phyloP scores from a whole-genome alignment of 495 filamentous ascomycete species.

The Entonaema liquescens region DNA sequence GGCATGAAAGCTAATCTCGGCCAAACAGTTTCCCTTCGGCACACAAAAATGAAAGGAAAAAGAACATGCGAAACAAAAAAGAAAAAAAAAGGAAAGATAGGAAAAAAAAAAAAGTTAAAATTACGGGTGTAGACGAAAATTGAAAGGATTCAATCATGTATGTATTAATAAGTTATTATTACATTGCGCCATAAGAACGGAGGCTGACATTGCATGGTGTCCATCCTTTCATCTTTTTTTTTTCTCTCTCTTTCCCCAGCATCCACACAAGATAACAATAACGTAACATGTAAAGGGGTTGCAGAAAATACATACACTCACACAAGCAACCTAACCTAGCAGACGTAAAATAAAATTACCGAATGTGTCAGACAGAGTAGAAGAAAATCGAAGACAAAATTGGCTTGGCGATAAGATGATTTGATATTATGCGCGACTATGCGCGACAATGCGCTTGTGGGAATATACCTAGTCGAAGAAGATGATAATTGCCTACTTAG shows the following conservation, averaged over 20 bases:
- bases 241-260: neutral
- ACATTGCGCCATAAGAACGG: constrained; percentile 25
- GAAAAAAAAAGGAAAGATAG: neutral
- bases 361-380: neutral
- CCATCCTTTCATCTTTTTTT: constrained; percentile 19
- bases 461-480: neutral
- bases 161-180: constrained; percentile 25
- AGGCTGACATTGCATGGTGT: constrained; percentile 35
- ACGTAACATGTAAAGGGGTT: too few species aligned
- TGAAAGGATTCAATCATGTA: constrained; percentile 24
- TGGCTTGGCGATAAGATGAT: neutral
- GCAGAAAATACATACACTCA: neutral
- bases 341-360: neutral
- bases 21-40: constrained; percentile 20
- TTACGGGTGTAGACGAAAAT: neutral
- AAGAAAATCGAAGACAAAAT: neutral
- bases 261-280: too few species aligned
- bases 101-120: constrained; percentile 19
- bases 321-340: too few species aligned
- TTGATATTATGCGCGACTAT: neutral
- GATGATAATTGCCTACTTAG: too few species aligned
- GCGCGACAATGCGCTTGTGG: neutral
- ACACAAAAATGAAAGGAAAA: constrained; percentile 35
- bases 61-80: neutral
- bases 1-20: constrained; percentile 41